These are phyloP conservation scores for Diacronema lutheri DNA, from an alignment of 78 protist genomes.

Conservation along the genomic window DNA sequence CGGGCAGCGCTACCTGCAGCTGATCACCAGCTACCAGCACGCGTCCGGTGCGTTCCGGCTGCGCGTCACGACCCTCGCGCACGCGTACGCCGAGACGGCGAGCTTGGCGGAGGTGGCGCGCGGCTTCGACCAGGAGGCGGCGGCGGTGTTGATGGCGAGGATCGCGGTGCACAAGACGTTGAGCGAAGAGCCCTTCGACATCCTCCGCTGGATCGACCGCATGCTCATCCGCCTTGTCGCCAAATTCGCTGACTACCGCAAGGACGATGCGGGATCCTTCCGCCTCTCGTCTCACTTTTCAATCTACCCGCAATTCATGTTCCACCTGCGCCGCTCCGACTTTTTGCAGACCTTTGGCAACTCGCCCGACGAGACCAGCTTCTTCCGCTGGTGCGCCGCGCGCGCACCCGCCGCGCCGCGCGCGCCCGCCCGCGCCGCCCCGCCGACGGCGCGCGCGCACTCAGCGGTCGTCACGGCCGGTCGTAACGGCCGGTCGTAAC, in stretches of 20 bases:
- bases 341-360: constrained; percentile 91
- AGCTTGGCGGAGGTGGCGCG: constrained; percentile 7
- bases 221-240: constrained; percentile 85
- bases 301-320: constrained; percentile 96
- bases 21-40: constrained; percentile 80
- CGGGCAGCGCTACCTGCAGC: constrained; percentile 72
- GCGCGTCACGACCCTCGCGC: constrained; percentile 92
- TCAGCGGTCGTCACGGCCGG: too few species aligned
- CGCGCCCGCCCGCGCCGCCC: constrained; percentile 7
- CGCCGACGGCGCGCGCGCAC: too few species aligned
- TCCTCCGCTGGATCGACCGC: constrained; percentile 97
- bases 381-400: constrained; percentile 3
- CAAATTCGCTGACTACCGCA: constrained; percentile 30
- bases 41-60: constrained; percentile 68
- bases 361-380: constrained; percentile 95
- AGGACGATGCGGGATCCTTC: constrained; percentile 75
- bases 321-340: constrained; percentile 92
- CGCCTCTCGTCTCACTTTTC: constrained; percentile 66
- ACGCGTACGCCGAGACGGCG: constrained; percentile 19
- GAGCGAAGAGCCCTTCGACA: constrained; percentile 80
- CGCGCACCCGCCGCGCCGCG: too few species aligned
- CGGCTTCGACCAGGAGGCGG: constrained; percentile 85
- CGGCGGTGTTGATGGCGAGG: constrained; percentile 97
- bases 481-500: too few species aligned
- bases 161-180: constrained; percentile 70